Evolutionary conservation across 75 land plant genomes (phyloP).

Genomic region (Pinus tabuliformis): DNA sequence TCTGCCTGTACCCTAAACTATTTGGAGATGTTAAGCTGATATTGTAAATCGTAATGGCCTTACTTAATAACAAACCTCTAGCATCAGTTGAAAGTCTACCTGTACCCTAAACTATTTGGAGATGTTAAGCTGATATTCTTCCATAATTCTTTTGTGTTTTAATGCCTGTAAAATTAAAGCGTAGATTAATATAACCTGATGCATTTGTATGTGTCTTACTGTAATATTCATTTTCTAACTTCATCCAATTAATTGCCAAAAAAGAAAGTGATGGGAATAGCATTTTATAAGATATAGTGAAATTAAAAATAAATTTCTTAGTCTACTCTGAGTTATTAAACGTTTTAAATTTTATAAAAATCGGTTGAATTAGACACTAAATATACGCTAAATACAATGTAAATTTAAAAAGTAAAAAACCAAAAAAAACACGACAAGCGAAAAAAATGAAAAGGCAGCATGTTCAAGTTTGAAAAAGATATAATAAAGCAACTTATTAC

Average conservation of each 20-base stretch:
- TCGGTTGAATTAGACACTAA: no score
- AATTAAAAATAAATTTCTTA: not conserved
- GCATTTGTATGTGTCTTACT: not conserved
- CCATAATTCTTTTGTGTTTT: conserved; percentile 1
- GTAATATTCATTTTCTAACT: no score
- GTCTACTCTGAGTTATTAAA: no score
- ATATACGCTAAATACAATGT: no score
- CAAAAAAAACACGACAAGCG: no score
- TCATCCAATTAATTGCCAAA: no score
- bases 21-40: not conserved
- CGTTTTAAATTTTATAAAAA: no score
- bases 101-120: not conserved
- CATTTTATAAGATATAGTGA: not conserved
- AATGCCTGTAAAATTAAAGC: not conserved
- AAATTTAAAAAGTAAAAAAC: no score
- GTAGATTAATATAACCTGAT: not conserved
- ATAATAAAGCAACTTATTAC: not conserved
- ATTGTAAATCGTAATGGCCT: not conserved
- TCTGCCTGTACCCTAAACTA: not conserved
- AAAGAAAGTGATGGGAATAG: not conserved
- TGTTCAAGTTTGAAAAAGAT: no score
- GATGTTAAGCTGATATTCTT: not conserved
- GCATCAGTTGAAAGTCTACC: conserved; percentile 1
- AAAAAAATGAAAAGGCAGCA: no score
- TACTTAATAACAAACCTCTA: not conserved